These are phyloP conservation scores for Colletotrichum sp. DNA, from an alignment of 2,329 filamentous ascomycete species.

Conservation along the genomic window DNA sequence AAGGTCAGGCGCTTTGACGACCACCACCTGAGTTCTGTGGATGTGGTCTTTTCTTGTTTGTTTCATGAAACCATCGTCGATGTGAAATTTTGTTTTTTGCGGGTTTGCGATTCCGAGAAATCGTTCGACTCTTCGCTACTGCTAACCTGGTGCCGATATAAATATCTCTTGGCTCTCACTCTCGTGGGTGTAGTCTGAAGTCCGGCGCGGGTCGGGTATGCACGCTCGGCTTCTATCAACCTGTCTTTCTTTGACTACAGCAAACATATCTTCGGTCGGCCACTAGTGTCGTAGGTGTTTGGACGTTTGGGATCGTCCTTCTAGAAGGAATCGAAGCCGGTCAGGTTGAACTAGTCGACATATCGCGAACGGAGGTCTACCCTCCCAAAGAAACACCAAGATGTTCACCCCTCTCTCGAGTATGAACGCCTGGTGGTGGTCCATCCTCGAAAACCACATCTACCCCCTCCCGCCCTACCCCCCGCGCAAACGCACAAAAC, in stretches of 20 bases:
- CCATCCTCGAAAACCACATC: constrained; percentile 5
- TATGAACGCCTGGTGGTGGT: constrained; percentile 19
- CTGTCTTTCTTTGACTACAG: not conserved
- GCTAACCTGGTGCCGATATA: not conserved
- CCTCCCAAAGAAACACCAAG: not conserved
- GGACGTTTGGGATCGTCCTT: not conserved
- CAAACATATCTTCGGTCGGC: not conserved
- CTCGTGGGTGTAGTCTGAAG: not conserved
- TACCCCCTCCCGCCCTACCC: constrained; percentile 25
- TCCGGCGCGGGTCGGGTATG: not conserved
- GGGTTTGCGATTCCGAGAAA: not conserved
- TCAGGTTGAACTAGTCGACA: not conserved
- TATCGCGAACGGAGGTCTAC: fast-evolving
- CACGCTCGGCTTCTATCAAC: not conserved
- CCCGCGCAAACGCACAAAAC: constrained; percentile 31
- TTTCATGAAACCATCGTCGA: not conserved
- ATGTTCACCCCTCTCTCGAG: constrained; percentile 8
- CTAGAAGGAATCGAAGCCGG: not conserved
- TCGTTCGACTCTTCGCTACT: fast-evolving
- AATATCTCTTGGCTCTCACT: not conserved
- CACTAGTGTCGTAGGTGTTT: not conserved
- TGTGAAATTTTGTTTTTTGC: not conserved
- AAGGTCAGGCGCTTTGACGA: not conserved
- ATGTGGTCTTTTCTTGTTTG: not conserved
- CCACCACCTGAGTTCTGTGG: too few species aligned